phyloP scores from a whole-genome alignment of 2,329 filamentous ascomycete genomes.

The Pseudogymnoascus sp. region DNA sequence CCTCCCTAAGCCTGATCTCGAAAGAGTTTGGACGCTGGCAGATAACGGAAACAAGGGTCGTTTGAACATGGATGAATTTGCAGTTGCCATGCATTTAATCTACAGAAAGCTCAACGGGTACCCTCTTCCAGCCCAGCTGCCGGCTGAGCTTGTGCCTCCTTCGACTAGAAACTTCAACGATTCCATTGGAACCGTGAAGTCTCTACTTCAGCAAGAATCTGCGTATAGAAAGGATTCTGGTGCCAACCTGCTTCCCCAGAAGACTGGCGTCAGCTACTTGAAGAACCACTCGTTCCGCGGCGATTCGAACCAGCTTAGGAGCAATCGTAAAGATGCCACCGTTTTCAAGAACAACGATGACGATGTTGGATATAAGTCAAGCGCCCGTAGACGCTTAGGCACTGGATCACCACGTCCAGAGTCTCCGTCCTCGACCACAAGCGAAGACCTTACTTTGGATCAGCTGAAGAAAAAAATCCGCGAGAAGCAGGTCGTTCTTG shows the following conservation, averaged over 20 bases:
- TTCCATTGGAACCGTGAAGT: constrained; percentile 89
- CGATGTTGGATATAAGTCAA: constrained; percentile 85
- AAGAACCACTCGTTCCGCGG: constrained; percentile 90
- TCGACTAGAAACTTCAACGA: constrained; percentile 90
- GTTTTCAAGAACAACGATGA: constrained; percentile 97
- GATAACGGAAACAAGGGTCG: constrained; percentile 92
- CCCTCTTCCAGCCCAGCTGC: constrained; percentile 78
- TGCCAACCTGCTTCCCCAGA: constrained; percentile 84
- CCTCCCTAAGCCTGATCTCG: constrained; percentile 80
- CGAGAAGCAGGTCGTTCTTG: constrained; percentile 88
- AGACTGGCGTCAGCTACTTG: constrained; percentile 95
- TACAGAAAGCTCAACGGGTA: constrained; percentile 97
- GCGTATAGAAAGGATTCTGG: constrained; percentile 84
- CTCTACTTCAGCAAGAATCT: constrained; percentile 80
- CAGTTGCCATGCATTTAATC: constrained; percentile 97
- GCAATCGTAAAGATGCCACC: constrained; percentile 82
- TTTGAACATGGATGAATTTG: constrained; percentile 93
- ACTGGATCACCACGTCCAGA: constrained; percentile 72
- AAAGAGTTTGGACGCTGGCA: constrained; percentile 88
- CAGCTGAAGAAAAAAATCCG: constrained; percentile 87
- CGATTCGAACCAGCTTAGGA: constrained; percentile 47
- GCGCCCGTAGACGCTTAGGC: constrained; percentile 72
- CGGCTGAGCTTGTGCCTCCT: constrained; percentile 86
- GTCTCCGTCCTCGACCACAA: constrained; percentile 56
- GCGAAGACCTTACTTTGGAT: constrained; percentile 79